Conservation (phyloP, 2,329 filamentous ascomycete genomes). For the Reticulascus tulasneorum region DNA sequence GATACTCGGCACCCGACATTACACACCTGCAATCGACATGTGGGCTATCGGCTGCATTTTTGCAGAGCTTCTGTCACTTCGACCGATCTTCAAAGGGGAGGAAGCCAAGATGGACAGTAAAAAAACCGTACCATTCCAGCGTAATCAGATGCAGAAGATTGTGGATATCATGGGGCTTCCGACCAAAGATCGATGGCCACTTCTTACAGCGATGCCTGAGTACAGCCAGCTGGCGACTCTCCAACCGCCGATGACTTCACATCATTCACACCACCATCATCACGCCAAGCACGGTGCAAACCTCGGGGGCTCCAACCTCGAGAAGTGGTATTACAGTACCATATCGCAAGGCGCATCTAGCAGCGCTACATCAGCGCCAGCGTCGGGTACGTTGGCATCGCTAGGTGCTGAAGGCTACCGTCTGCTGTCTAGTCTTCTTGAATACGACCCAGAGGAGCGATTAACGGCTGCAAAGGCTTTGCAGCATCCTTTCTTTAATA, state of each 20-base stretch:
- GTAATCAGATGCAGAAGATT: conserved; percentile 99
- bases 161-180: conserved; percentile 93
- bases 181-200: conserved; percentile 82
- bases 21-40: conserved; percentile 93
- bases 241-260: conserved; percentile 42
- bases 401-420: conserved; percentile 76
- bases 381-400: conserved; percentile 41
- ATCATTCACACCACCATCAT: conserved; percentile 35
- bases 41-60: conserved; percentile 99
- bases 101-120: conserved; percentile 99
- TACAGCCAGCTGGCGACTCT: conserved; percentile 65
- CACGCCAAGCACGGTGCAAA: conserved; percentile 25
- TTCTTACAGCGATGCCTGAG: conserved; percentile 82
- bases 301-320: conserved; percentile 49
- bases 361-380: conserved; percentile 39
- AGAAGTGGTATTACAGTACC: conserved; percentile 75
- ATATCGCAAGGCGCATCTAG: conserved; percentile 55
- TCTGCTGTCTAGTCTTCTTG: conserved; percentile 75
- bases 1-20: conserved; percentile 87
- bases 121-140: conserved; percentile 94
- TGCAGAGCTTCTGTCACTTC: conserved; percentile 81
- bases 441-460: conserved; percentile 88
- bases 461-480: conserved; percentile 84
- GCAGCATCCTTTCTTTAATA: conserved; percentile 84
- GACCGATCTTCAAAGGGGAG: conserved; percentile 97